Evolutionary conservation across 805 yeast species (phyloP), one percentile per base, ranked within the genome.

Genomic region (Barnettozyma pratensis): DNA sequence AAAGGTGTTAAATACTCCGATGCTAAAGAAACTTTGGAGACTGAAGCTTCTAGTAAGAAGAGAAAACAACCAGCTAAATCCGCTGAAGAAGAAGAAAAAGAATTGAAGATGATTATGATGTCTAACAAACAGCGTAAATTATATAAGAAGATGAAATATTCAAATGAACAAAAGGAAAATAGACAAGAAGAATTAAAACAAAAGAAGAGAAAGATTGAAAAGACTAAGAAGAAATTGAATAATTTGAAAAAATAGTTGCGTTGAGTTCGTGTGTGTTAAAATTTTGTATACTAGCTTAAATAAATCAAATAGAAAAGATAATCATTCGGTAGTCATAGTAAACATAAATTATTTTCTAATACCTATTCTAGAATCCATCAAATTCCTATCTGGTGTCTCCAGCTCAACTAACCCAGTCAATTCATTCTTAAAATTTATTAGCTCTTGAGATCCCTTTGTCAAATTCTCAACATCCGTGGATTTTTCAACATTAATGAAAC

Each of bases 21-120:
- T 45, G 67, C 71, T 47, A 68, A 68, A 53, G 73, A 73, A 58
- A 59, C 57, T 56, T 49, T 62, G 58, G 57, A 70, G 66, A 52
- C 64, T 36, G 54, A 48, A 40, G 46, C 48, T 39, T 37, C 65
- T 43, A 58, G 63, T 58, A 68, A 68, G 64, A 66, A 64, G 54
- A 71, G 61, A 60, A 61, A 61, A 47, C 68, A 68, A 54, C 60
- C 67, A 28, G 67, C 67, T 14, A 58, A 56, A 44, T 66, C 75
- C 50, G 77, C 75, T 54, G 78, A 74, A 52, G 79, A 79, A 42
- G 85, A 81, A 72, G 97, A 90, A 67, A 87, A 88, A 72, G 94
- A 91, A 56, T 80, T 92, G 73, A 87, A 87, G 75, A 83, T 82
- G 83, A 88, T 90, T 63, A 92, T 94, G 99, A 92, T 94, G 99